These are phyloP conservation scores for Arabis hirsuta DNA, from an alignment of 345 rosid genomes.

Conservation along the genomic window DNA sequence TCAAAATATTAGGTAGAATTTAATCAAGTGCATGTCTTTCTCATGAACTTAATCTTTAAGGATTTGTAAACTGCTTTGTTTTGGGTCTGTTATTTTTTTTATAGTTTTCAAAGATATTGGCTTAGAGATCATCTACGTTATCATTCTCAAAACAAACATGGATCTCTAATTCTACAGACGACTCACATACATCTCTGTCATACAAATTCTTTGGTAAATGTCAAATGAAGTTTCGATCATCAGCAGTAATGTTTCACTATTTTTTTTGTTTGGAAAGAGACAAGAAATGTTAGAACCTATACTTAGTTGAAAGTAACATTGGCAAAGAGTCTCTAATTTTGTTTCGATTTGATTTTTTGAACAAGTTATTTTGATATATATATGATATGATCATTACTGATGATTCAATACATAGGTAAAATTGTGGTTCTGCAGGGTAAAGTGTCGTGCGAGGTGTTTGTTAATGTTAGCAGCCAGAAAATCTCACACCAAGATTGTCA, in stretches of 20 bases:
- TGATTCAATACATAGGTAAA: slow-evolving; percentile 8
- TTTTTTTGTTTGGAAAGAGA: neutral
- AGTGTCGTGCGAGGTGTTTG: slow-evolving; percentile 74
- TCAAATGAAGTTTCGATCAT: neutral
- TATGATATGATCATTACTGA: neutral
- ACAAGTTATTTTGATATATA: neutral
- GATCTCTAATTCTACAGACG: too few relatives aligned
- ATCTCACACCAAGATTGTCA: slow-evolving; percentile 67
- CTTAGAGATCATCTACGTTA: too few relatives aligned
- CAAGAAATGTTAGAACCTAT: neutral
- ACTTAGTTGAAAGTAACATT: neutral
- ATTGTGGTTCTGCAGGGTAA: slow-evolving; percentile 55
- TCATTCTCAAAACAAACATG: too few relatives aligned
- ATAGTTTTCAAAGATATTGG: too few relatives aligned
- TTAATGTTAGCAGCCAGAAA: slow-evolving; percentile 63
- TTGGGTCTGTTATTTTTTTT: too few relatives aligned
- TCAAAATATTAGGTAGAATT: too few relatives aligned
- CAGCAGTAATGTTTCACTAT: neutral
- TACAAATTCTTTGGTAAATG: slow-evolving; percentile 7
- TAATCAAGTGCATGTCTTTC: too few relatives aligned
- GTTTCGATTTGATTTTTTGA: neutral
- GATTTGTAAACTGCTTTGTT: too few relatives aligned
- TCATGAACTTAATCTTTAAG: too few relatives aligned
- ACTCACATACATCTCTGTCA: too few relatives aligned
- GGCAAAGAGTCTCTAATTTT: slow-evolving; percentile 15